phyloP scores from a whole-genome alignment of 2,329 filamentous ascomycete genomes.

The Plectosphaerella cucumerina region DNA sequence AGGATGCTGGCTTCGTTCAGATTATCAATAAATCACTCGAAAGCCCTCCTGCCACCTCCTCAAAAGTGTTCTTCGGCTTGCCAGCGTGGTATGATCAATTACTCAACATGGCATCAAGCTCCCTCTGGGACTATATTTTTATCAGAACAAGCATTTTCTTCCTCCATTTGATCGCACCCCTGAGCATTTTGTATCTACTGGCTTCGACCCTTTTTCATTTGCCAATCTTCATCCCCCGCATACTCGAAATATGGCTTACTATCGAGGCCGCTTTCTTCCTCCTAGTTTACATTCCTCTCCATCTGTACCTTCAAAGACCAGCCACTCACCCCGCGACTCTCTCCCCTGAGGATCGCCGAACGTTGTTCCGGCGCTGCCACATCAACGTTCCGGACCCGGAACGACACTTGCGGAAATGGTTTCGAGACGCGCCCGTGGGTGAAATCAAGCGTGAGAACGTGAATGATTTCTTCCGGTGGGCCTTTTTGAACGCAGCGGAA shows the following conservation, averaged over 20 bases:
- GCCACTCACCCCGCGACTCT: constrained; percentile 37
- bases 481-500: constrained; percentile 51
- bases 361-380: constrained; percentile 53
- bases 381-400: constrained; percentile 50
- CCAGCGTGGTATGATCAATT: background rate
- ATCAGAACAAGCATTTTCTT: constrained; percentile 43
- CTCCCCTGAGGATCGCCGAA: constrained; percentile 41
- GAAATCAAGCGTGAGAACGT: constrained; percentile 66
- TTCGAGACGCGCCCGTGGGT: constrained; percentile 51
- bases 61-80: background rate
- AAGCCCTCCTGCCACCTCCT: background rate
- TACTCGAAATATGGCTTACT: constrained; percentile 24
- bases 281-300: constrained; percentile 37
- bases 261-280: constrained; percentile 39
- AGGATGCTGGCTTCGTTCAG: background rate
- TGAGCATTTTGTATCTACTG: constrained; percentile 41
- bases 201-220: constrained; percentile 18
- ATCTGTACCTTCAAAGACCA: constrained; percentile 27
- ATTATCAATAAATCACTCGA: background rate
- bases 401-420: constrained; percentile 60
- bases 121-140: constrained; percentile 17
- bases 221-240: constrained; percentile 18
- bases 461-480: constrained; percentile 64
- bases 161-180: constrained; percentile 43
- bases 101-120: background rate